A percentile compares a stretch with the other conserved stretches of the same genome.
phyloP scores from a whole-genome alignment of 495 filamentous ascomycete genomes.

The Aspergillus cristatus region DNA sequence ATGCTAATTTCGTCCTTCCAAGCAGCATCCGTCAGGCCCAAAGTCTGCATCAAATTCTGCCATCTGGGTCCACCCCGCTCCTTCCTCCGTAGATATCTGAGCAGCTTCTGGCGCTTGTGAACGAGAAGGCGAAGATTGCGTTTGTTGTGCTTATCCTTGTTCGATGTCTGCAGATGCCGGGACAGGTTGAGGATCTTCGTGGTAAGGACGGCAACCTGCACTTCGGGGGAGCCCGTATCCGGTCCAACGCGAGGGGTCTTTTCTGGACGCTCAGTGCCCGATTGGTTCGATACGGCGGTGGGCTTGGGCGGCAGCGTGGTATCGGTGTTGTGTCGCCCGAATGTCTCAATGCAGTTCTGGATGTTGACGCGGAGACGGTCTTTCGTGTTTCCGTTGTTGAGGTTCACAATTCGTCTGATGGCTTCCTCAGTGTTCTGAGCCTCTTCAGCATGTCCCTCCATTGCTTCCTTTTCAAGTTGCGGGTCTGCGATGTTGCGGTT shows the following conservation, averaged over 20 bases:
- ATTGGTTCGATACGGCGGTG: constrained; percentile 18
- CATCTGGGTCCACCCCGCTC: constrained; percentile 87
- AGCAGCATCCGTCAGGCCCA: constrained; percentile 78
- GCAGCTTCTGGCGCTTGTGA: constrained; percentile 79
- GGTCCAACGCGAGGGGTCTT: constrained; percentile 67
- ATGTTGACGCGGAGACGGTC: constrained; percentile 73
- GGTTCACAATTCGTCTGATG: constrained; percentile 62
- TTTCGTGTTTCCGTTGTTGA: constrained; percentile 65
- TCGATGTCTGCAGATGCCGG: constrained; percentile 42
- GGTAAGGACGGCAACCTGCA: constrained; percentile 95
- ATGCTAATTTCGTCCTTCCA: constrained; percentile 81
- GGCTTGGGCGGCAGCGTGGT: constrained; percentile 47
- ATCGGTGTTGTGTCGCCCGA: constrained; percentile 92
- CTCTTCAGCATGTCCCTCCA: constrained; percentile 19
- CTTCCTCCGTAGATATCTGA: constrained; percentile 77
- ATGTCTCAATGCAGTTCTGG: constrained; percentile 72
- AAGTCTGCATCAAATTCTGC: constrained; percentile 66
- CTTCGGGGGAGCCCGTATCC: constrained; percentile 89
- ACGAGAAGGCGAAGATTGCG: constrained; percentile 76
- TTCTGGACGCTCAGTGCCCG: constrained; percentile 18
- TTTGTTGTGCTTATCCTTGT: constrained; percentile 86
- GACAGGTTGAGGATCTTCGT: constrained; percentile 81
- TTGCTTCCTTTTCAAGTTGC: constrained; percentile 23
- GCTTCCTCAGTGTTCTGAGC: constrained; percentile 44
- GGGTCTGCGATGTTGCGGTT: constrained; percentile 36